Conservation (phyloP, 176 grass and related monocot genomes). For the Oryza longistaminata region DNA sequence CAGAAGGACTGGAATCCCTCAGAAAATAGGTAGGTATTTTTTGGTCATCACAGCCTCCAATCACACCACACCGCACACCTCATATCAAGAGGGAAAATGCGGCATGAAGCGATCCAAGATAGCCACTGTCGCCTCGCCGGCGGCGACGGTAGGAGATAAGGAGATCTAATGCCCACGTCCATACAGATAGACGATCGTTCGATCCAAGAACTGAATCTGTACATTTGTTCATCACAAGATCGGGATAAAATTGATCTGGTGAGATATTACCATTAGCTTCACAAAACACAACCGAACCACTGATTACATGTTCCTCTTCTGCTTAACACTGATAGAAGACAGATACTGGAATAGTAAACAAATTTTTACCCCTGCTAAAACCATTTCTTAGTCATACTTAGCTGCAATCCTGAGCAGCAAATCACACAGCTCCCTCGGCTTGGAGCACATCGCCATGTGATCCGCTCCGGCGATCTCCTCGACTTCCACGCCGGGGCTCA, state of each 20-base stretch:
- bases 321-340: too few relatives aligned
- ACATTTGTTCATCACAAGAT: too few relatives aligned
- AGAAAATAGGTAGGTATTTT: slow-evolving; percentile 76
- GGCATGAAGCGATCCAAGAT: too few relatives aligned
- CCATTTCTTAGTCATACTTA: neutral
- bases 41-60: slow-evolving; percentile 51
- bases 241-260: too few relatives aligned
- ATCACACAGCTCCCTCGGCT: slow-evolving; percentile 39
- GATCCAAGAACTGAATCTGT: too few relatives aligned
- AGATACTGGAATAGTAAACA: too few relatives aligned
- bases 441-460: slow-evolving; percentile 62
- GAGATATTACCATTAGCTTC: slow-evolving; percentile 29
- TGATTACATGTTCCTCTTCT: too few relatives aligned
- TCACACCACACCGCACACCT: neutral
- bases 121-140: too few relatives aligned
- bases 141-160: too few relatives aligned
- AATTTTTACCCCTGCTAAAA: neutral
- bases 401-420: slow-evolving; percentile 28
- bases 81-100: too few relatives aligned
- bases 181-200: too few relatives aligned
- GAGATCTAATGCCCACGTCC: too few relatives aligned
- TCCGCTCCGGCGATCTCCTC: slow-evolving; percentile 56
- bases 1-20: slow-evolving; percentile 44
- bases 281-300: slow-evolving; percentile 55
- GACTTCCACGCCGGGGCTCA: slow-evolving; percentile 39